These are phyloP conservation scores for Hypoxylon sp. DNA, from an alignment of 2,329 filamentous ascomycete species.

Conservation along the genomic window DNA sequence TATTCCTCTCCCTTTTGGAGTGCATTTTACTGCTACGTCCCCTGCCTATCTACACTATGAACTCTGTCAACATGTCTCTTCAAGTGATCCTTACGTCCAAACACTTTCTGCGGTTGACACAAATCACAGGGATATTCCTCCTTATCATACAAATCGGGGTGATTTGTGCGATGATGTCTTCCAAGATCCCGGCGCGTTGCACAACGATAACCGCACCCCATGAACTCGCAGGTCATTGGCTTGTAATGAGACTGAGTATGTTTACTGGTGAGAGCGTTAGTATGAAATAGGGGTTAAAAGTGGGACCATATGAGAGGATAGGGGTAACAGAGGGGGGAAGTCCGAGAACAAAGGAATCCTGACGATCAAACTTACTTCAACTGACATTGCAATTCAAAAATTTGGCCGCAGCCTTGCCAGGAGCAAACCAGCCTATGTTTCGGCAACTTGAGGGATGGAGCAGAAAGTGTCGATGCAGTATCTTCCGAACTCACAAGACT, in stretches of 20 bases:
- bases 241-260: background rate
- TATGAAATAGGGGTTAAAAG: background rate
- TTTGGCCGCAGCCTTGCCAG: too few species aligned
- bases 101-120: background rate
- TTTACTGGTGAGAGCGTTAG: background rate
- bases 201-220: background rate
- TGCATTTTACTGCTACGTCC: background rate
- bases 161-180: background rate
- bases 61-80: slow-evolving; percentile 13
- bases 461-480: too few species aligned
- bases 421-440: too few species aligned
- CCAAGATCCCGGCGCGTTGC: background rate
- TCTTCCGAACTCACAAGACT: too few species aligned
- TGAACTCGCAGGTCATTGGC: background rate
- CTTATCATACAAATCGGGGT: background rate
- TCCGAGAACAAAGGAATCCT: too few species aligned
- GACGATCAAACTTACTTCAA: too few species aligned
- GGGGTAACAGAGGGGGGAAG: background rate
- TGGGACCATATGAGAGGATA: background rate
- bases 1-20: slow-evolving; percentile 1
- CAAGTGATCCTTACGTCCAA: slow-evolving; percentile 1
- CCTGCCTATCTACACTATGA: background rate
- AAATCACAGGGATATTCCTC: background rate
- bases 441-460: too few species aligned
- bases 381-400: too few species aligned